Percentiles rank a stretch among this genome's conserved stretches.
These are phyloP conservation scores for Talaromyces verruculosus DNA, from an alignment of 2,329 filamentous ascomycete genomes.

Conservation along the genomic window DNA sequence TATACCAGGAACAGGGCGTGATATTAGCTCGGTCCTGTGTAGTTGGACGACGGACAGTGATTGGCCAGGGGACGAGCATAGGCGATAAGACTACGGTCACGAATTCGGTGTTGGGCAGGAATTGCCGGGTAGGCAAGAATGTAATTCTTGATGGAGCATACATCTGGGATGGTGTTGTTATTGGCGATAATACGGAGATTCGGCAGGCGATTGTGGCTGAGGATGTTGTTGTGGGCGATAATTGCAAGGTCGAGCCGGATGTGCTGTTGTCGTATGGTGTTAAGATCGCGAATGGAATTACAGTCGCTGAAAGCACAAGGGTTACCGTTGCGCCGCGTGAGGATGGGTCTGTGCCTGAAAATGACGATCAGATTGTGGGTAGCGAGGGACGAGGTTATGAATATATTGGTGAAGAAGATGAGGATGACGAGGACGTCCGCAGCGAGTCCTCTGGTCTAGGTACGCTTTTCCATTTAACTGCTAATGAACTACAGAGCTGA, in stretches of 20 bases:
- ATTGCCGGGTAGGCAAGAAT: conserved; percentile 83
- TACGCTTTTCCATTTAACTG: conserved; percentile 22
- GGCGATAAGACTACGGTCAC: conserved; percentile 69
- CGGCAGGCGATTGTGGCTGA: conserved; percentile 74
- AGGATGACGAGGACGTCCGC: conserved; percentile 64
- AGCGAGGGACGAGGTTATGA: conserved; percentile 61
- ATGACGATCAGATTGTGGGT: conserved; percentile 58
- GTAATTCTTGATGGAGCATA: conserved; percentile 77
- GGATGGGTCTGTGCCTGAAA: conserved; percentile 42
- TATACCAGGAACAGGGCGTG: conserved; percentile 78
- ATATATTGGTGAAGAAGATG: conserved; percentile 66
- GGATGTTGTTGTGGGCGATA: conserved; percentile 68
- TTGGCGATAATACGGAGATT: conserved; percentile 73
- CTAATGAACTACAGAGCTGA: neutral
- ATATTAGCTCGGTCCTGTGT: conserved; percentile 70
- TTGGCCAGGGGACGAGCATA: conserved; percentile 74
- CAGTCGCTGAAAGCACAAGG: conserved; percentile 40
- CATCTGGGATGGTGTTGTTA: conserved; percentile 79
- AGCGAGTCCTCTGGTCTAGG: conserved; percentile 56
- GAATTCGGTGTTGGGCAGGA: conserved; percentile 77
- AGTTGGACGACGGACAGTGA: conserved; percentile 66
- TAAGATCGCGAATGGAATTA: conserved; percentile 63
- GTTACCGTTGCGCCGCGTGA: conserved; percentile 49
- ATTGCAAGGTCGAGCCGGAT: conserved; percentile 67
- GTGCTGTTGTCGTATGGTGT: conserved; percentile 79